Base-by-base conservation (phyloP, 2,329 filamentous ascomycete species). In the Diplodia seriata region DNA sequence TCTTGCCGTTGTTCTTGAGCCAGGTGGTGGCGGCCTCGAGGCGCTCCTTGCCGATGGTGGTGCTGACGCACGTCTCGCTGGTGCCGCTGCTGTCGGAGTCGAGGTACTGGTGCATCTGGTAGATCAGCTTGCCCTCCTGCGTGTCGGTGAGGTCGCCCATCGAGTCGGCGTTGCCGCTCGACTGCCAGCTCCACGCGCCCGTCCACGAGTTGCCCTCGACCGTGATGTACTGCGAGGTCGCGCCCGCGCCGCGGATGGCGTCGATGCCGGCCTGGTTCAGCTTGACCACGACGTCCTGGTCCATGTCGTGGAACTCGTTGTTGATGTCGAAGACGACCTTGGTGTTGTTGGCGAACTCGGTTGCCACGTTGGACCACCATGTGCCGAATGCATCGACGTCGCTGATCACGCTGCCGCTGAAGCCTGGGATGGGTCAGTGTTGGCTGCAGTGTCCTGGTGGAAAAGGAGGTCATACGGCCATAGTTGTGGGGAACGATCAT, bases 31-130 rank as follows among this genome's bases (percentile, higher is more conserved):
- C 84, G 15, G 73, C 75, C 18, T 76, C 71, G 31, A 86, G 71
- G 14, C 84, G 79, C 69, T 85, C 80, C 36, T 77, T 71, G n/a
- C 83, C 82, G 69, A 85, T 84, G 40, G 83, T 85, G 33, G 72
- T 69, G 69, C 75, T 81, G 33, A 85, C 82, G 73, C 84, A 86
- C 29, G 76, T 75, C 18, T 76, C 76, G 2, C 75, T 77, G 3
- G 83, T 85, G 12, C 84, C 84, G 6, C 81, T 84, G 59, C 82
- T 80, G 71, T 86, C 84, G 1, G 74, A 76, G 74, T 86, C 84
- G 40, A 86, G 83, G 71, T 86, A 86, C 74, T 86, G 84, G 73
- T 86, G 85, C 84, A 86, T 86, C 73, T 86, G 82, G 73, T 85
- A 86, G 73, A 86, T 75, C 65, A 86, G 77, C 71, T 82, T 83